phyloP scores from a whole-genome alignment of 169 alveolate species.

The Cryptosporidium canis region DNA sequence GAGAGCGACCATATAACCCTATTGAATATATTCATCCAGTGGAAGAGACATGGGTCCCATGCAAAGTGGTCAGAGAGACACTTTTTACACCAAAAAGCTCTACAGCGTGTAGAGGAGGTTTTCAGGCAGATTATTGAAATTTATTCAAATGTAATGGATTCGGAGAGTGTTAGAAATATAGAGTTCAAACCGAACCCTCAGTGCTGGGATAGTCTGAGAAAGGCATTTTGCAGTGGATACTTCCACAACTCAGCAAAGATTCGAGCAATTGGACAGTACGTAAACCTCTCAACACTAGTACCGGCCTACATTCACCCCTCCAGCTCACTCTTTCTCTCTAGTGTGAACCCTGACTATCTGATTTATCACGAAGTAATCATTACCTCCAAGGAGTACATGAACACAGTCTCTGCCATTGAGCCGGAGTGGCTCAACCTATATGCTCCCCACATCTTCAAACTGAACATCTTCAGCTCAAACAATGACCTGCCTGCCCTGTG shows the following conservation, averaged over 20 bases:
- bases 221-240: constrained; percentile 98
- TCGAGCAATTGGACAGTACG: constrained; percentile 98
- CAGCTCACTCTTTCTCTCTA: constrained; percentile 96
- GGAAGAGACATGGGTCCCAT: constrained; percentile 92
- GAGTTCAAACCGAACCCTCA: not conserved
- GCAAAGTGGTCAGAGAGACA: constrained; percentile 92
- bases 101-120: constrained; percentile 89
- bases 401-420: constrained; percentile 97
- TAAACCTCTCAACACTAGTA: constrained; percentile 95
- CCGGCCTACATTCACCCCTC: constrained; percentile 99
- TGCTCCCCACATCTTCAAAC: constrained; percentile 36
- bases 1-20: constrained; percentile 99
- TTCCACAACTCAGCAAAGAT: constrained; percentile 99
- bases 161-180: constrained; percentile 21
- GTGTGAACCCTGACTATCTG: constrained; percentile 99
- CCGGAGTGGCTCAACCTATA: constrained; percentile 94
- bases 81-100: constrained; percentile 91
- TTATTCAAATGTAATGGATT: constrained; percentile 75
- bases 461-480: not conserved
- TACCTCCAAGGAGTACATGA: constrained; percentile 98
- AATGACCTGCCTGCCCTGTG: not conserved
- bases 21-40: constrained; percentile 97
- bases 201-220: constrained; percentile 82
- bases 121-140: constrained; percentile 55
- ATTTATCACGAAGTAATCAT: constrained; percentile 99